phyloP scores from a whole-genome alignment of 768 basidiomycete genomes.

The Mycena alexandri region DNA sequence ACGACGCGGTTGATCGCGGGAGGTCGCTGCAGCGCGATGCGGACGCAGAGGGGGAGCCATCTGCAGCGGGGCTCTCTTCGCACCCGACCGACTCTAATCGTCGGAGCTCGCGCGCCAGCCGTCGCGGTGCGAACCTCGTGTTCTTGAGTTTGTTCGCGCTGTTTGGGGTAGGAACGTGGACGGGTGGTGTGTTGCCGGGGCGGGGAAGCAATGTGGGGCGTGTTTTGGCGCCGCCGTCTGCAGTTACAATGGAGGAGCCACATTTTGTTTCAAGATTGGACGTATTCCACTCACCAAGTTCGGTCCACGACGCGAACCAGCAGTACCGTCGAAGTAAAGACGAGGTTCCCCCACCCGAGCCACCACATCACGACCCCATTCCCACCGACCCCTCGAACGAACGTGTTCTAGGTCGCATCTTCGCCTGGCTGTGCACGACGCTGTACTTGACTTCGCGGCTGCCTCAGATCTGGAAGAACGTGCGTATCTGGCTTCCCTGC shows the following conservation, averaged over 20 bases:
- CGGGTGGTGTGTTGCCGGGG: conserved; percentile 45
- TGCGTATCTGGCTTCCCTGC: conserved; percentile 57
- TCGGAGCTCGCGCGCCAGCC: conserved; percentile 73
- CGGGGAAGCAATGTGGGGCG: conserved; percentile 56
- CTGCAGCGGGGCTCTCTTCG: conserved; percentile 35
- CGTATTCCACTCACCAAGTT: too few species aligned
- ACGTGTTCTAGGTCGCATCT: conserved; percentile 87
- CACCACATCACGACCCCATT: conserved; percentile 36
- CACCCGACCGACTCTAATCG: conserved; percentile 42
- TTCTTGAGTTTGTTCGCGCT: conserved; percentile 85
- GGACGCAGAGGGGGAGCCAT: conserved; percentile 40
- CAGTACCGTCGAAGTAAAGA: not conserved
- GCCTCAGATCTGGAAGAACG: conserved; percentile 99
- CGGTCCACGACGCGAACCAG: too few species aligned
- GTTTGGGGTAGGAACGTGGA: conserved; percentile 73
- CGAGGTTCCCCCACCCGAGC: conserved; percentile 40
- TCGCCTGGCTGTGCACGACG: conserved; percentile 94
- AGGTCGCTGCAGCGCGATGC: conserved; percentile 58
- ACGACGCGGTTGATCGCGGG: conserved; percentile 54
- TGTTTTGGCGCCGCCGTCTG: conserved; percentile 53
- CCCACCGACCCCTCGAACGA: conserved; percentile 50
- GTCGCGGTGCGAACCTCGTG: conserved; percentile 81
- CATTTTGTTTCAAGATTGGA: conserved; percentile 6
- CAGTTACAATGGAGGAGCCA: not conserved
- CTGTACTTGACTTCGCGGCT: conserved; percentile 93